Percentiles rank a stretch among this genome's conserved stretches.
These are phyloP conservation scores for Syzygium malaccense DNA, from an alignment of 441 rosid species.

Conservation along the genomic window DNA sequence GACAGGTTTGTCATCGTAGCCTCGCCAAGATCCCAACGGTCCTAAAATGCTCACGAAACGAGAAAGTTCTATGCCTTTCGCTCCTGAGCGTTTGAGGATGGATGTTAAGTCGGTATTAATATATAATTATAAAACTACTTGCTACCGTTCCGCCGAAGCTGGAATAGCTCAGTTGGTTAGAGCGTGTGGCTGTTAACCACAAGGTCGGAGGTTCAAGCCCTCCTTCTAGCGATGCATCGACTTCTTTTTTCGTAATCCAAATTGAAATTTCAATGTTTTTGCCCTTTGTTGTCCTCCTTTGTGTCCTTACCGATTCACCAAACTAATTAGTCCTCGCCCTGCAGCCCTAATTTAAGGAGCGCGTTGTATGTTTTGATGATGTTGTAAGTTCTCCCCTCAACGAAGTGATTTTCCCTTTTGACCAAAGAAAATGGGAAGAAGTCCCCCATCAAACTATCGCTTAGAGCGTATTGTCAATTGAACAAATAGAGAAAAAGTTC, in stretches of 20 bases:
- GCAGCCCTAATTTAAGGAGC: no score
- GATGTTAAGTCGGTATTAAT: not conserved
- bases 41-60: no score
- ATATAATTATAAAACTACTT: not conserved
- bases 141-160: fast-evolving
- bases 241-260: not conserved
- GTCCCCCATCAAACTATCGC: no score
- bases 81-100: no score
- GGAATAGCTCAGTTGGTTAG: constrained; percentile 9
- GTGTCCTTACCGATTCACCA: not conserved
- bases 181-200: constrained; percentile 11
- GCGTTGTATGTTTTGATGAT: not conserved
- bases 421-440: no score
- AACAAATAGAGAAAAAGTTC: no score
- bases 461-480: no score
- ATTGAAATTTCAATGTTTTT: not conserved
- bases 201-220: constrained; percentile 11
- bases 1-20: no score
- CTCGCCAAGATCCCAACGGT: no score
- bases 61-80: no score
- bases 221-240: not conserved
- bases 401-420: no score
- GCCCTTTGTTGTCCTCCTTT: not conserved
- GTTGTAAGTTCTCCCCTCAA: no score
- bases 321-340: not conserved